Conservation (phyloP, 345 rosid genomes). For the Heritiera fomes region DNA sequence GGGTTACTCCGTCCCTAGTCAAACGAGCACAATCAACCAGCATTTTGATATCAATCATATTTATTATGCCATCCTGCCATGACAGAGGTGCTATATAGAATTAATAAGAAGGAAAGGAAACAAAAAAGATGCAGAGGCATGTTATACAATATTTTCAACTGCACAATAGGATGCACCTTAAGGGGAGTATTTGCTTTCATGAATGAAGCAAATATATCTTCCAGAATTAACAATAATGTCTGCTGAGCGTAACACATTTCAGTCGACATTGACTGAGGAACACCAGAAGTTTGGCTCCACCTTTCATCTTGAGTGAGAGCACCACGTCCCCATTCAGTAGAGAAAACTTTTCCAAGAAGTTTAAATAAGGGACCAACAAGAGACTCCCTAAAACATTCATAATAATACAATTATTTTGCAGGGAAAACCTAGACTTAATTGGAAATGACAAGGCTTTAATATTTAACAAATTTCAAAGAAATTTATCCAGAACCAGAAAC, state of each 20-base stretch:
- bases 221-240: slow-evolving; percentile 62
- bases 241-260: slow-evolving; percentile 54
- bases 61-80: slow-evolving; percentile 54
- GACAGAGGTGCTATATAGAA: slow-evolving; percentile 13
- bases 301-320: slow-evolving; percentile 36
- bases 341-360: slow-evolving; percentile 59
- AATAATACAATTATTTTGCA: not conserved
- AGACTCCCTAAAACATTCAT: slow-evolving; percentile 50
- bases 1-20: slow-evolving; percentile 56
- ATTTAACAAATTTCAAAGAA: slow-evolving; percentile 7
- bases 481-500: slow-evolving; percentile 12
- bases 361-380: slow-evolving; percentile 73
- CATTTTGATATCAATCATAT: slow-evolving; percentile 53
- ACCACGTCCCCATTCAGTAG: slow-evolving; percentile 44
- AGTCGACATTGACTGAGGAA: slow-evolving; percentile 36
- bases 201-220: slow-evolving; percentile 58
- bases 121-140: not conserved
- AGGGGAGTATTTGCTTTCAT: slow-evolving; percentile 28
- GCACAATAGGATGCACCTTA: slow-evolving; percentile 47
- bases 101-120: slow-evolving; percentile 10
- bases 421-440: not conserved
- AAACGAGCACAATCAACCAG: slow-evolving; percentile 67
- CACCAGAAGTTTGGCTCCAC: slow-evolving; percentile 41
- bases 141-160: slow-evolving; percentile 12
- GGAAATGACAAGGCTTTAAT: slow-evolving; percentile 13